Evolutionary conservation across 371 early-diverging fungal species (phyloP).

Genomic region (Mortierella polycephala): DNA sequence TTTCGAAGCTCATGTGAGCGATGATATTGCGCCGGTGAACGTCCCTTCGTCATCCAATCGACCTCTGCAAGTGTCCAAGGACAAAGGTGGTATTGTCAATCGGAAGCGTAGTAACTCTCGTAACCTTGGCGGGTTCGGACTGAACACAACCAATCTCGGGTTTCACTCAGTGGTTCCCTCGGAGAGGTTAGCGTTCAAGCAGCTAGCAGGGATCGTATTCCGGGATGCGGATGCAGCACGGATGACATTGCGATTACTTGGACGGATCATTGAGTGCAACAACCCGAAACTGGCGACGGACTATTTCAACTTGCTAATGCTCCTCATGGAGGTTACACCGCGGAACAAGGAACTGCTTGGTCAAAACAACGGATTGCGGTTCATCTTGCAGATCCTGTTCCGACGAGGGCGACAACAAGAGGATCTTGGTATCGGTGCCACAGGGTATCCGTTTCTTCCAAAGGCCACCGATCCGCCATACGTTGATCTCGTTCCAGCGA

Average conservation of each 20-base stretch:
- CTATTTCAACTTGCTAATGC: slow-evolving; percentile 55
- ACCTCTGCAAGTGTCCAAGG: slow-evolving; percentile 7
- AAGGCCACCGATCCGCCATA: slow-evolving; percentile 45
- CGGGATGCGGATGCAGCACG: slow-evolving; percentile 56
- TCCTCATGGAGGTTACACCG: slow-evolving; percentile 59
- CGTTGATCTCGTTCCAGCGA: slow-evolving; percentile 55
- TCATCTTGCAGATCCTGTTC: slow-evolving; percentile 54
- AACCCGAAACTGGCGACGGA: slow-evolving; percentile 53
- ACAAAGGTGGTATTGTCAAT: slow-evolving; percentile 24
- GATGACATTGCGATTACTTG: slow-evolving; percentile 55
- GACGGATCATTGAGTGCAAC: slow-evolving; percentile 47
- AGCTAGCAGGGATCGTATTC: slow-evolving; percentile 54
- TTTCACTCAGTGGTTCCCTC: slow-evolving; percentile 45
- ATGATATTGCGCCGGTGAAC: not conserved
- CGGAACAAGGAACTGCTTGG: slow-evolving; percentile 56
- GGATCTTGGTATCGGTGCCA: slow-evolving; percentile 20
- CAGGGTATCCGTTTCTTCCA: slow-evolving; percentile 35
- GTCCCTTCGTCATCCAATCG: not conserved
- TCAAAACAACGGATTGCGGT: slow-evolving; percentile 46
- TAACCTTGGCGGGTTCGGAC: slow-evolving; percentile 54
- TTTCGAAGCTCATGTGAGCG: slow-evolving; percentile 1
- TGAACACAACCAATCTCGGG: slow-evolving; percentile 53
- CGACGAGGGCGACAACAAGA: slow-evolving; percentile 46
- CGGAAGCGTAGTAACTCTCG: slow-evolving; percentile 55
- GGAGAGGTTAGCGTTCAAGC: slow-evolving; percentile 47